These are phyloP conservation scores for Magnaporthiopsis poae DNA, from an alignment of 2,329 filamentous ascomycete species.

Conservation along the genomic window DNA sequence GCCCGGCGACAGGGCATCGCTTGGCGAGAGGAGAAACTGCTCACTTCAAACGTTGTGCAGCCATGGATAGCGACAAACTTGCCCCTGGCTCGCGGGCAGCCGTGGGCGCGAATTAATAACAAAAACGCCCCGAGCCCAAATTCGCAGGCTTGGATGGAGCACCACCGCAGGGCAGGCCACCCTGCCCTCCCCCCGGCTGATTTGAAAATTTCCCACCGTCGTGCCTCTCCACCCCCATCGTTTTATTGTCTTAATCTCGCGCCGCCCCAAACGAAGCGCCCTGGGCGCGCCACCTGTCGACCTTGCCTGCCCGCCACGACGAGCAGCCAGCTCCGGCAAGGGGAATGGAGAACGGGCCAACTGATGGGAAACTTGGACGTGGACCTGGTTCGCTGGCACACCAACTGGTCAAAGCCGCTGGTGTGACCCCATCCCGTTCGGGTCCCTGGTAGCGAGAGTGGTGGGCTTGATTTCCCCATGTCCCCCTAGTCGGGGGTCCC, in stretches of 20 bases:
- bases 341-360: not conserved
- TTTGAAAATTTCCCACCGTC: not conserved
- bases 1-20: too few species aligned
- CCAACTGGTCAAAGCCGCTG: not conserved
- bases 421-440: not conserved
- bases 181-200: not conserved
- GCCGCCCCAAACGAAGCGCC: not conserved
- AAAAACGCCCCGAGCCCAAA: too few species aligned
- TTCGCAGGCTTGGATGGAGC: too few species aligned
- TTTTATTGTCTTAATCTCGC: not conserved
- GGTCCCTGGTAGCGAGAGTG: not conserved
- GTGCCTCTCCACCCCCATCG: not conserved
- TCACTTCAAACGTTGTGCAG: too few species aligned
- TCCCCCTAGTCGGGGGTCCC: not conserved
- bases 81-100: too few species aligned
- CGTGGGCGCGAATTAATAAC: too few species aligned
- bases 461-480: not conserved
- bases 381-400: not conserved
- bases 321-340: too few species aligned
- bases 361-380: not conserved
- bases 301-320: not conserved
- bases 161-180: too few species aligned
- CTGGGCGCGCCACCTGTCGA: too few species aligned
- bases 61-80: too few species aligned
- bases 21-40: too few species aligned